Base-by-base conservation (phyloP, 352 stramenopile genomes). In the Phytophthora brassicae region DNA sequence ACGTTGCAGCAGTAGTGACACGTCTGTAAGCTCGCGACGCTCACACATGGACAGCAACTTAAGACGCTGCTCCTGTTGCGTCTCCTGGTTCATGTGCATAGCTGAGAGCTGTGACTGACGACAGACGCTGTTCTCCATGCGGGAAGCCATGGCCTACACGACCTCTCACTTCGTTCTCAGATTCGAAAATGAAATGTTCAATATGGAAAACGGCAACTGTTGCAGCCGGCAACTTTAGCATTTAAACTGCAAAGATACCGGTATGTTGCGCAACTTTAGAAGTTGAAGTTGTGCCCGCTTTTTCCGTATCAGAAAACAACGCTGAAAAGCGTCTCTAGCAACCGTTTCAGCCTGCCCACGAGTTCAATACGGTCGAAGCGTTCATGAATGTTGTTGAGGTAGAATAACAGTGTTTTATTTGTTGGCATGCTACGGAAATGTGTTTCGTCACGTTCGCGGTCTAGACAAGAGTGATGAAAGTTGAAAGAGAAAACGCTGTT, bases 1-100 rank as follows among this genome's bases (percentile, higher is more conserved):
- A 23, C 61, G 56, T 31, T 83, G 68, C 36, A 92, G 68, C 20
- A 90, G 55, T 12, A 92, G 70, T 51, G 70, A 67, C 42, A 92
- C 83, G 59, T 92, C 81, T 5, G 79, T 88, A 38, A 92, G 79
- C 26, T 85, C 51, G 36, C 54, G 48, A 0, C 56, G 62, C 47
- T 84, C 54, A 28, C 74, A 84, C 39, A 90, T 76, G 60, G 67
- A 57, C 20, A 74, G 68, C 24, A 92, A 67, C 20, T 71, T 65
- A n/a, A 55, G 66, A 17, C 77, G 77, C 62, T 89, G 77, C 29
- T 59, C 60, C 36, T 54, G 44, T 22, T 79, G 66, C 9, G 31
- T 51, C 7, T 53, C 35, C 4, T 13, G 24, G 16, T 23, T n/a
- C 55, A 64, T 68, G 24, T 44, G 60, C 17, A 73, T 35, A 31